A percentile compares a stretch with the other conserved stretches of the same genome.
Conservation (phyloP, 2,329 filamentous ascomycete genomes). For the Chalaropsis ovoidea region DNA sequence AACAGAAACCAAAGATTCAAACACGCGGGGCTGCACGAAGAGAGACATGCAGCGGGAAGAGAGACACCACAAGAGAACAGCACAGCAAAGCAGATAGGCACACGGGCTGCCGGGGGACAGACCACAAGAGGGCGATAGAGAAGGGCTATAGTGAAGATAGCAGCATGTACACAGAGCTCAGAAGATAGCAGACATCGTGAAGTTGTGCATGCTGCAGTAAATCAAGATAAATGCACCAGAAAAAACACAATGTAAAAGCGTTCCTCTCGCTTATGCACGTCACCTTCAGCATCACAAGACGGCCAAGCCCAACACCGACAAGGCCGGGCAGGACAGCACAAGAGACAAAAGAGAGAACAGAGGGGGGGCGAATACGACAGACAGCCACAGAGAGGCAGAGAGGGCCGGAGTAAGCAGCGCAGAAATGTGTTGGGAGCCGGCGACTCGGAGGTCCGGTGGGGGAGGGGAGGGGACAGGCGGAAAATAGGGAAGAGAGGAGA, state of each 20-base stretch:
- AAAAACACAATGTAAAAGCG: background rate
- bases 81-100: background rate
- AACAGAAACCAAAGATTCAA: background rate
- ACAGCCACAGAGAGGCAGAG: background rate
- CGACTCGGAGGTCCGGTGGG: slow-evolving; percentile 4
- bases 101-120: background rate
- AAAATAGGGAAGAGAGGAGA: background rate
- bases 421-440: background rate
- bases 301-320: background rate
- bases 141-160: background rate
- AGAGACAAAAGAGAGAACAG: too few relatives aligned
- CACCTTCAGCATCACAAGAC: background rate
- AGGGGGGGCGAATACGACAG: too few relatives aligned
- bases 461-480: background rate
- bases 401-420: background rate
- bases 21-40: background rate
- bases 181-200: background rate
- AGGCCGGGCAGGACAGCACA: background rate
- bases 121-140: background rate
- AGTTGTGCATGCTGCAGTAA: background rate
- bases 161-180: background rate
- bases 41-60: slow-evolving; percentile 3
- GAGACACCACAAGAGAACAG: background rate
- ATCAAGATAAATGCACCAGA: background rate
- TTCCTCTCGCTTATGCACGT: background rate